Evolutionary conservation across 2,329 filamentous ascomycete species (phyloP).

Genomic region (Alternaria hordeiaustralica): DNA sequence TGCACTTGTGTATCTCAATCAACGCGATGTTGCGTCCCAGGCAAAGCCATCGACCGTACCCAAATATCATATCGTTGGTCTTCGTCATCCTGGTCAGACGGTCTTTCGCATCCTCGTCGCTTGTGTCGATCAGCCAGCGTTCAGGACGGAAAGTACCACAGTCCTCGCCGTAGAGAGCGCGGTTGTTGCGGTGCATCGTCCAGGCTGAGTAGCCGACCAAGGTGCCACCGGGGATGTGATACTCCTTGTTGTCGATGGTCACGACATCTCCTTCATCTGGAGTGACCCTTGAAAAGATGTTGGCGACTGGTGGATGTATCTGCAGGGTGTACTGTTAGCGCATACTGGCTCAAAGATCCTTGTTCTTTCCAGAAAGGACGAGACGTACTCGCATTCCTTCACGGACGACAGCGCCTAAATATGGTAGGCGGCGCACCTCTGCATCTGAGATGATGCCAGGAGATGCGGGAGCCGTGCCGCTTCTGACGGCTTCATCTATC

Average conservation of each 20-base stretch:
- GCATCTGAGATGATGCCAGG: slow-evolving; percentile 56
- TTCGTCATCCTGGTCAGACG: slow-evolving; percentile 39
- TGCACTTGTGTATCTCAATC: slow-evolving; percentile 49
- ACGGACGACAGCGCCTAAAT: slow-evolving; percentile 56
- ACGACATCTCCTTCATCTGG: slow-evolving; percentile 43
- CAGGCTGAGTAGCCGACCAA: slow-evolving; percentile 44
- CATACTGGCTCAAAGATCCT: background rate
- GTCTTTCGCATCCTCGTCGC: slow-evolving; percentile 24
- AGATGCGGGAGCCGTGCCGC: slow-evolving; percentile 42
- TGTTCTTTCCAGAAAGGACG: background rate
- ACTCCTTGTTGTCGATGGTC: slow-evolving; percentile 32
- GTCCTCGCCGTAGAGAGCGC: slow-evolving; percentile 47
- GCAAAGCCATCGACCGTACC: slow-evolving; percentile 46
- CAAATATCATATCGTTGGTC: slow-evolving; percentile 47
- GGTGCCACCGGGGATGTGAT: slow-evolving; percentile 45
- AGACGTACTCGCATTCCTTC: slow-evolving; percentile 50
- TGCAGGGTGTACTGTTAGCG: background rate
- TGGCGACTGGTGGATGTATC: slow-evolving; percentile 52
- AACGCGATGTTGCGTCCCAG: slow-evolving; percentile 43
- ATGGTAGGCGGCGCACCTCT: slow-evolving; percentile 51
- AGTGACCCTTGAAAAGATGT: slow-evolving; percentile 40
- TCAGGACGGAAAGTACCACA: slow-evolving; percentile 57
- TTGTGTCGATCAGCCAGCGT: slow-evolving; percentile 53
- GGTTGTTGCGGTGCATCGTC: slow-evolving; percentile 43
- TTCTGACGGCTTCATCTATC: slow-evolving; percentile 50